A percentile compares a stretch with the other conserved stretches of the same genome.
phyloP scores from a whole-genome alignment of 345 rosid genomes.

The Gossypioides kirkii region DNA sequence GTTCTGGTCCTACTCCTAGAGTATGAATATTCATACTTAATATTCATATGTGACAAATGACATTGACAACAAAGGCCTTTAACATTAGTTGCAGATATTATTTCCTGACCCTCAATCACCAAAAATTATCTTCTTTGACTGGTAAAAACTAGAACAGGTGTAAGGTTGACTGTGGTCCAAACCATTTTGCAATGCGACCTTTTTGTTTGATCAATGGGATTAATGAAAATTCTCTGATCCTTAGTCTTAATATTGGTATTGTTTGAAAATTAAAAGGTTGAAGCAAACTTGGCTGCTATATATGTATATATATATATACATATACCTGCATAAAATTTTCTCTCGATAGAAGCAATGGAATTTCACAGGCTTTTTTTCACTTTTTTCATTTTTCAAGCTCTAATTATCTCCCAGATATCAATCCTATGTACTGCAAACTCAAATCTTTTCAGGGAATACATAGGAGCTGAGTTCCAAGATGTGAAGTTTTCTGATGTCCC shows the following conservation, averaged over 20 bases:
- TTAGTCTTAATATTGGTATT: background rate
- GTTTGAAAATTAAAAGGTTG: background rate
- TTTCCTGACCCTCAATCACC: no score
- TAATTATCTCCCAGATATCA: background rate
- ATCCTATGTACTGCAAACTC: conserved; percentile 15
- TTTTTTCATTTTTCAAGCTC: conserved; percentile 19
- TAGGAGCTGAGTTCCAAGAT: conserved; percentile 29
- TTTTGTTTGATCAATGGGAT: no score
- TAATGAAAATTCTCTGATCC: no score
- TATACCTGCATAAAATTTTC: background rate
- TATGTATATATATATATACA: background rate
- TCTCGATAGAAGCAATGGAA: conserved; percentile 9
- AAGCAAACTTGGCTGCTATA: background rate
- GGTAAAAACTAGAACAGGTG: no score
- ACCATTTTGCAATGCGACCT: no score
- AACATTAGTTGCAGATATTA: no score
- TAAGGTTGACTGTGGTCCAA: no score
- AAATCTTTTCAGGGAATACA: conserved; percentile 38
- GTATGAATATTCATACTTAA: no score
- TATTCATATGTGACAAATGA: no score
- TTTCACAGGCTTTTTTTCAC: conserved; percentile 9
- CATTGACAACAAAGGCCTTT: no score
- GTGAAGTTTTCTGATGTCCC: conserved; percentile 35
- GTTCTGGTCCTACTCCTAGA: no score
- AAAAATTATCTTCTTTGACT: no score